Base-by-base conservation (phyloP, 164 flowering plant species). In the Stephania yunnanensis region DNA sequence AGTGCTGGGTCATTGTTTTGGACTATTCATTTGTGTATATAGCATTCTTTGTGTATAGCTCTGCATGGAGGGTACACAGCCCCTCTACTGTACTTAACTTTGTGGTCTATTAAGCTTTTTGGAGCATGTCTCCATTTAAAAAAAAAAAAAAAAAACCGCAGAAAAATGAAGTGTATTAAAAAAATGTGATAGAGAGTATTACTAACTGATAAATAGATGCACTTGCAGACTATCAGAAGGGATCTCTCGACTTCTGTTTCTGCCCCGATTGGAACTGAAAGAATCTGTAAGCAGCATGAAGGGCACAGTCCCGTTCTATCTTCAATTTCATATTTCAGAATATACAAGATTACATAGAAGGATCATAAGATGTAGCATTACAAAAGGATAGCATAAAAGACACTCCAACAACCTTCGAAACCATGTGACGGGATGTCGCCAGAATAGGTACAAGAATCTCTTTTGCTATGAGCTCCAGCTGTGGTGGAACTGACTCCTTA, bases 401-500 rank as follows among this genome's bases (percentile, higher is more conserved):
- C 19, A 7, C 61, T 55, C 12, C 46, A 61, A 71, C 25, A 72
- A 91, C 95, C 97, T 88, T 87, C 53, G 81, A 86, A 46, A 87
- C 83, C 10, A 86, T 78, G 64, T 75, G 76, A 82, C 85, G 88
- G 75, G 89, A 91, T 20, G 85, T 70, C 50, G 81, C 70, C 46
- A 88, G 76, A 78, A 92, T 75, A 46, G 97, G 95, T 13, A 80
- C 87, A 75, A 92, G 84, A 82, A 92, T 87, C 74, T 89, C 91
- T 70, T 82, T 80, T 12, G 83, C 84, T 70, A 92, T 85, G 58
- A 85, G 81, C 83, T 92, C 93, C 36, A 92, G 82, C 77, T 89
- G 92, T 8, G 81, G 86, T 53, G 97, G 95, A 48, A 92, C 91
- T n/a, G 95, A 87, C 87, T 92, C 97, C 86, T 83, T 90, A 25